A percentile compares a stretch with the other conserved stretches of the same genome.
Conservation (phyloP, 345 rosid genomes). For the Raphanus raphanistrum region DNA sequence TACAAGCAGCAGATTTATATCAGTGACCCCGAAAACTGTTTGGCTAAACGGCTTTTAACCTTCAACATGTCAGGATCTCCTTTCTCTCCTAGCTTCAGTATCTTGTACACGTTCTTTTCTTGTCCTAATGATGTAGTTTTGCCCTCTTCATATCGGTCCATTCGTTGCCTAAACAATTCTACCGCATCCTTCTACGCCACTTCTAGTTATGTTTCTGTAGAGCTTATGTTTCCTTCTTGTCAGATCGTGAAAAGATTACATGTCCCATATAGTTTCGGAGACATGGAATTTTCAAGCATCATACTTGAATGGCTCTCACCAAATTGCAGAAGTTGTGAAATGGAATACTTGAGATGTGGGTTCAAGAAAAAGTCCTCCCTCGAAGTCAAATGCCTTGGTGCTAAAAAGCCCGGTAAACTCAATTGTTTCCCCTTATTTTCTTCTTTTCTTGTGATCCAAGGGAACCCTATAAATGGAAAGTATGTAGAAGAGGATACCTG, state of each 20-base stretch:
- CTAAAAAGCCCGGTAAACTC: slow-evolving; percentile 38
- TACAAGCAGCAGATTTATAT: slow-evolving; percentile 46
- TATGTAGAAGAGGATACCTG: not conserved
- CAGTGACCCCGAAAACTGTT: slow-evolving; percentile 53
- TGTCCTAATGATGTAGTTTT: slow-evolving; percentile 47
- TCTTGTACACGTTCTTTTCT: slow-evolving; percentile 58
- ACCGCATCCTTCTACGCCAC: slow-evolving; percentile 57
- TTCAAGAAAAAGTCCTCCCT: slow-evolving; percentile 37
- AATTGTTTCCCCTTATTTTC: not conserved
- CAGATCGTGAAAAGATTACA: slow-evolving; percentile 23
- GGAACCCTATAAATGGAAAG: not conserved
- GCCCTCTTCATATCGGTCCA: slow-evolving; percentile 34
- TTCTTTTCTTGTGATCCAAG: not conserved
- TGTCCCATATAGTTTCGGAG: slow-evolving; percentile 41
- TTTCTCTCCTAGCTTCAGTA: slow-evolving; percentile 38
- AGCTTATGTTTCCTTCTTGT: slow-evolving; percentile 42
- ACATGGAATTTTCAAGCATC: slow-evolving; percentile 39
- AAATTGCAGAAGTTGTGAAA: slow-evolving; percentile 55
- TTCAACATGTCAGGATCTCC: slow-evolving; percentile 62
- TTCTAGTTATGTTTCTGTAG: slow-evolving; percentile 29
- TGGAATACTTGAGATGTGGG: slow-evolving; percentile 49
- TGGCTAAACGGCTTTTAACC: slow-evolving; percentile 50
- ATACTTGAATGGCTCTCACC: slow-evolving; percentile 54
- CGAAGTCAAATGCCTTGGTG: slow-evolving; percentile 46
- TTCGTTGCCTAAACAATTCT: slow-evolving; percentile 59